Conservation (phyloP, 1,284 basidiomycete species). For the Thecaphora frezii region DNA sequence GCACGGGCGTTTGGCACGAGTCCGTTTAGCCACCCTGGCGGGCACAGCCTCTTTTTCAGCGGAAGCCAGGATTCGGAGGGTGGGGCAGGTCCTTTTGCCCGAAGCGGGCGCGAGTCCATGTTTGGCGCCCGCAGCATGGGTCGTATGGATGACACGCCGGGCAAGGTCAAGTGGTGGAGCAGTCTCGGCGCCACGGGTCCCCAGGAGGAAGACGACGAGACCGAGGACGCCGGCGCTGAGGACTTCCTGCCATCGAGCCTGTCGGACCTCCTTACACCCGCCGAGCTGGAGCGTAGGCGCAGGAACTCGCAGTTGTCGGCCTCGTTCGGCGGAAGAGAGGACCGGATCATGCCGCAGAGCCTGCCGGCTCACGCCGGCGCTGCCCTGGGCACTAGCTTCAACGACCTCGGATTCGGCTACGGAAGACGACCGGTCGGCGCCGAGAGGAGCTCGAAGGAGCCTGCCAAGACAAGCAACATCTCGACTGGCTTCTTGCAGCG, state of each 20-base stretch:
- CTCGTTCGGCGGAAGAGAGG: slow-evolving; percentile 23
- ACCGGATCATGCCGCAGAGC: slow-evolving; percentile 35
- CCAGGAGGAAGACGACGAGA: slow-evolving; percentile 9
- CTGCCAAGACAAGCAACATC: slow-evolving; percentile 23
- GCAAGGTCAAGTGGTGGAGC: slow-evolving; percentile 20
- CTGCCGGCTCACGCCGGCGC: slow-evolving; percentile 37
- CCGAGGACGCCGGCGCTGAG: slow-evolving; percentile 62
- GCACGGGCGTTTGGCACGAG: slow-evolving; percentile 49
- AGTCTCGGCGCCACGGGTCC: slow-evolving; percentile 8
- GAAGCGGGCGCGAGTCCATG: slow-evolving; percentile 15
- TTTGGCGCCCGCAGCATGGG: slow-evolving; percentile 31
- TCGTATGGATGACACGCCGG: slow-evolving; percentile 18
- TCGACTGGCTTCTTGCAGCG: slow-evolving; percentile 29
- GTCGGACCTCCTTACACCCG: slow-evolving; percentile 55
- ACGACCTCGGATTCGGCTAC: not conserved
- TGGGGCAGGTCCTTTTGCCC: slow-evolving; percentile 32
- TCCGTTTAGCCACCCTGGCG: slow-evolving; percentile 55
- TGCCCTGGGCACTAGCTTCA: slow-evolving; percentile 1
- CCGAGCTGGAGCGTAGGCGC: slow-evolving; percentile 51
- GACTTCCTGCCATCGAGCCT: slow-evolving; percentile 57
- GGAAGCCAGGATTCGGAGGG: slow-evolving; percentile 43
- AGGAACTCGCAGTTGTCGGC: slow-evolving; percentile 27
- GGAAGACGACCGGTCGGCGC: slow-evolving; percentile 18
- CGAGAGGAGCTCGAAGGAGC: slow-evolving; percentile 3
- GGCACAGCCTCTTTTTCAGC: slow-evolving; percentile 50